Evolutionary conservation across 1,284 basidiomycete species (phyloP).

Genomic region (Pseudozyma sp.): DNA sequence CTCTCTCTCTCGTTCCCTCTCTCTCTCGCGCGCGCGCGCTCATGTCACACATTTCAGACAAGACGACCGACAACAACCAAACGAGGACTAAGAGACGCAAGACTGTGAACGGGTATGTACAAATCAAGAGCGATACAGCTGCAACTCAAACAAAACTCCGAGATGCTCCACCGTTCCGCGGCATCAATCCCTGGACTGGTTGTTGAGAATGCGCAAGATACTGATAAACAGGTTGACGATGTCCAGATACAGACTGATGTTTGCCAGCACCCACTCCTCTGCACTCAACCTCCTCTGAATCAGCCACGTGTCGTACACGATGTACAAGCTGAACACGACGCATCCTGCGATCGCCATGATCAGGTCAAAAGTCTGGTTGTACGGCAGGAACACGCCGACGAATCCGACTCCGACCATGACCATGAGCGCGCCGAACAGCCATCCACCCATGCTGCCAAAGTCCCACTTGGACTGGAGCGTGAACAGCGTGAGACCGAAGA

Average conservation of each 20-base stretch:
- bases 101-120: constrained; percentile 17
- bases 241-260: constrained; percentile 79
- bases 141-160: not conserved
- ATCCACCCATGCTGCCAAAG: constrained; percentile 84
- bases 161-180: no score
- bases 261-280: constrained; percentile 86
- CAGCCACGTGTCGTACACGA: constrained; percentile 81
- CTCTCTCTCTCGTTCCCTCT: no score
- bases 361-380: constrained; percentile 79
- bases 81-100: not conserved
- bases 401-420: constrained; percentile 70
- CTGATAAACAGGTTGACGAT: constrained; percentile 78
- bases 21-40: no score
- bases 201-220: constrained; percentile 72
- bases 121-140: not conserved
- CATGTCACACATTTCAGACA: not conserved
- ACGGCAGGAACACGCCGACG: constrained; percentile 83
- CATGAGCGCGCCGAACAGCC: constrained; percentile 77
- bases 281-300: constrained; percentile 82
- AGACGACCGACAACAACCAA: not conserved
- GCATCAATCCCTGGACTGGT: constrained; percentile 29
- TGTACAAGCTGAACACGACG: constrained; percentile 77
- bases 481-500: constrained; percentile 82
- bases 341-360: constrained; percentile 81
- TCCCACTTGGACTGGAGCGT: constrained; percentile 80